Conservation (phyloP, 2,329 filamentous ascomycete species). For the Purpureocillium lavendulum region DNA sequence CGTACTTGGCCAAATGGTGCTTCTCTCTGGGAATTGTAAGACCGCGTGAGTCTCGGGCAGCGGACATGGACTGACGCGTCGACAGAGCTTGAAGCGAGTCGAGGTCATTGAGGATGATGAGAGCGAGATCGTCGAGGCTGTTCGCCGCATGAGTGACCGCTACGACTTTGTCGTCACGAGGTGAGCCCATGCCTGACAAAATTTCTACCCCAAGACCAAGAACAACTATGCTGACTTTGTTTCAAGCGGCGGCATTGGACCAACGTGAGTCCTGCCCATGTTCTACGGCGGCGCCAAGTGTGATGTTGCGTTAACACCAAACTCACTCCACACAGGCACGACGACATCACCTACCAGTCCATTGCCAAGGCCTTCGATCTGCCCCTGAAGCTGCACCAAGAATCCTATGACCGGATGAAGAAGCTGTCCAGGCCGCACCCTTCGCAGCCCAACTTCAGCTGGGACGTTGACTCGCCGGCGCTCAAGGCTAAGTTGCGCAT, state of each 20-base stretch:
- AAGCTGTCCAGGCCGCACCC: slow-evolving; percentile 65
- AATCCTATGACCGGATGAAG: slow-evolving; percentile 77
- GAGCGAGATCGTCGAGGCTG: slow-evolving; percentile 79
- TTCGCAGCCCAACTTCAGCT: slow-evolving; percentile 68
- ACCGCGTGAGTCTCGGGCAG: too few relatives aligned
- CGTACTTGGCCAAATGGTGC: slow-evolving; percentile 57
- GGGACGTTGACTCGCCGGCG: slow-evolving; percentile 72
- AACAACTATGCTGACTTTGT: background rate
- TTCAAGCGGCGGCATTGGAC: slow-evolving; percentile 77
- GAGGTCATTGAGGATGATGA: slow-evolving; percentile 95
- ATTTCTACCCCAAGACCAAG: too few relatives aligned
- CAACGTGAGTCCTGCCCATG: slow-evolving; percentile 82
- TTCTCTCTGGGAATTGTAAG: slow-evolving; percentile 51
- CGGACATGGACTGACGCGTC: background rate
- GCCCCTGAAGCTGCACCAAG: slow-evolving; percentile 66
- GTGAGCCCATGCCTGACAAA: too few relatives aligned
- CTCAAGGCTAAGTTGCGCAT: slow-evolving; percentile 81
- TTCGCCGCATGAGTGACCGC: slow-evolving; percentile 73
- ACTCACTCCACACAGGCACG: slow-evolving; percentile 55
- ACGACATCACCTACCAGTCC: slow-evolving; percentile 94
- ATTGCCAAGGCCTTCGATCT: slow-evolving; percentile 85
- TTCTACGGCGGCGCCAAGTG: too few relatives aligned
- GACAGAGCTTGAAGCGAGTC: slow-evolving; percentile 65
- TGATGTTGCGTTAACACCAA: slow-evolving; percentile 10
- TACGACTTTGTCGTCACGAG: slow-evolving; percentile 95